Percentiles rank a stretch among this genome's conserved stretches.
Evolutionary conservation across 1,139 yeast species (phyloP).

Genomic region (Candida sp.): DNA sequence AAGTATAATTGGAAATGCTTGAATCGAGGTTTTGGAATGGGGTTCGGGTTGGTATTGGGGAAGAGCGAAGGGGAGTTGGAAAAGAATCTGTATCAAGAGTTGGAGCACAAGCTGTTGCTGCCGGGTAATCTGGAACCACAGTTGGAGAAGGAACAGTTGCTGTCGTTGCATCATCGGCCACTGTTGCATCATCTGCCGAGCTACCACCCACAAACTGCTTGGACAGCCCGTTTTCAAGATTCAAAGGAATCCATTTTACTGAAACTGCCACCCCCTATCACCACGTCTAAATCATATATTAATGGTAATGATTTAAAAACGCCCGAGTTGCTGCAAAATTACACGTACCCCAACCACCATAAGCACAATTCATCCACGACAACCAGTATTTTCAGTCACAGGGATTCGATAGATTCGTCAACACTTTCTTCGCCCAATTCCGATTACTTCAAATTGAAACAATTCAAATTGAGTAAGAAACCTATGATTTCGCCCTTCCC

Average conservation of each 20-base stretch:
- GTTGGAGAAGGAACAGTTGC: too few relatives aligned
- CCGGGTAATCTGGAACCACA: not conserved
- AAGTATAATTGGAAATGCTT: not conserved
- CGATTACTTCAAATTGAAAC: slow-evolving; percentile 1
- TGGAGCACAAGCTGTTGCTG: not conserved
- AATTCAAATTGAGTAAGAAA: slow-evolving; percentile 1
- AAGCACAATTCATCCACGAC: not conserved
- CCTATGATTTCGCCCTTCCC: slow-evolving; percentile 2
- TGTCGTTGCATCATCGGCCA: not conserved
- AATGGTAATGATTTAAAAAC: not conserved
- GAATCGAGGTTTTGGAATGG: not conserved
- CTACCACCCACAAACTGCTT: not conserved
- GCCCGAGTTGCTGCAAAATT: not conserved
- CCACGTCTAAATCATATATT: not conserved
- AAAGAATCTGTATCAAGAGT: not conserved
- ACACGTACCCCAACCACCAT: not conserved
- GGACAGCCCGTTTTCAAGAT: not conserved
- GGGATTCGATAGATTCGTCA: not conserved
- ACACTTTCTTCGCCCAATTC: not conserved
- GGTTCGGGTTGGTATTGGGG: not conserved
- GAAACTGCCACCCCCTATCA: not conserved
- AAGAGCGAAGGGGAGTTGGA: not conserved
- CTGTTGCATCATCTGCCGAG: too few relatives aligned
- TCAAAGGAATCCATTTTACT: not conserved
- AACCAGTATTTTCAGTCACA: not conserved